Base-by-base conservation (phyloP, 805 yeast genomes). In the Cyberlindnera amylophila region DNA sequence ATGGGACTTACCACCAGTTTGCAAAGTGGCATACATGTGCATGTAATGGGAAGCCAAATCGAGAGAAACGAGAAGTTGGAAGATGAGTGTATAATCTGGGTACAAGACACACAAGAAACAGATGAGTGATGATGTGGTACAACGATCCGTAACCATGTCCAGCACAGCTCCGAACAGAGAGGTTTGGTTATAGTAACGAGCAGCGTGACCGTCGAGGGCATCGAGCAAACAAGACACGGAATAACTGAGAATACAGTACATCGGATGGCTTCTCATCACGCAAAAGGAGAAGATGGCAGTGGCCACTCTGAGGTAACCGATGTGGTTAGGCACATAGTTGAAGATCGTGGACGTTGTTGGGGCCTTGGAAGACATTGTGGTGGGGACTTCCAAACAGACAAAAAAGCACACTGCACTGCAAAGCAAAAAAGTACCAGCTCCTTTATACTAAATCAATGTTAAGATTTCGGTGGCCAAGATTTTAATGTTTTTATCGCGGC, bases 131-230 rank as follows among this genome's bases (percentile, higher is more conserved):
- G 95, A 79, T 0, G 99, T 93, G 12, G 99, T 90, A 62, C 97
- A 93, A 59, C 99, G 75, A 63, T 93, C 99, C 15, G 99, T 91
- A 26, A 93, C 97, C 99, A 93, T 93, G 65, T 93, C 99, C 54
- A 93, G 74, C 16, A 95, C 96, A 15, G 99, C 98, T 29, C 99
- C 99, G 53, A 88, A 87, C 52, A 79, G 76, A 26, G 97, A 86
- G 13, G 96, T 83, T 64, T 93, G 99, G 61, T 86, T 79, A 62
- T 73, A 87, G 56, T 75, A 75, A 50, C 99, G 75, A 4, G 99
- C 99, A 44, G 96, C 95, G 42, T 83, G 81, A 4, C 99, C 99
- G 62, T 93, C 99, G 44, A 89, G 77, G 0, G 99, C 99, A 65
- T 93, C 99, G 49, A 93, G 70, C 42, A 93, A 70, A 54, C 99